Percentiles rank a stretch among this genome's conserved stretches.
Evolutionary conservation across 2,329 filamentous ascomycete genomes (phyloP).

Genomic region (Pezicula carpinea): DNA sequence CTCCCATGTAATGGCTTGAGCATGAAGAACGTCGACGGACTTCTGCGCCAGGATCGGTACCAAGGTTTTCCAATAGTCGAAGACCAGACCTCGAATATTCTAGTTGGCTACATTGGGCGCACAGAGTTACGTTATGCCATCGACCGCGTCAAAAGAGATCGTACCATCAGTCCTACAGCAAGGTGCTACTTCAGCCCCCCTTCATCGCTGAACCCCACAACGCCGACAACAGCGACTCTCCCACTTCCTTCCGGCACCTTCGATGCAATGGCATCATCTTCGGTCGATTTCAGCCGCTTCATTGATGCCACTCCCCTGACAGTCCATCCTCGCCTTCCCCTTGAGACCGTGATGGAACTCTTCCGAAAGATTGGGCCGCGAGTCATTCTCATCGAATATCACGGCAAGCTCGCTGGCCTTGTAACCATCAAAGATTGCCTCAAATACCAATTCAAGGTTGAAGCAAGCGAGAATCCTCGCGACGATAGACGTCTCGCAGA

Average conservation of each 20-base stretch:
- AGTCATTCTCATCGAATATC: slow-evolving; percentile 88
- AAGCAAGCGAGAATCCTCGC: slow-evolving; percentile 72
- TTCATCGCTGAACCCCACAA: slow-evolving; percentile 26
- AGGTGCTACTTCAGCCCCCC: slow-evolving; percentile 69
- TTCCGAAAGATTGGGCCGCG: slow-evolving; percentile 97
- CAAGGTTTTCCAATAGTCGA: slow-evolving; percentile 93
- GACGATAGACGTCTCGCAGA: slow-evolving; percentile 48
- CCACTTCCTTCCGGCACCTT: slow-evolving; percentile 45
- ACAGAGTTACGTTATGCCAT: slow-evolving; percentile 91
- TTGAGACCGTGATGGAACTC: slow-evolving; percentile 97
- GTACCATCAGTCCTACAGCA: slow-evolving; percentile 59
- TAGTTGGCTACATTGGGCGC: slow-evolving; percentile 88
- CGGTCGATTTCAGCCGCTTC: slow-evolving; percentile 79
- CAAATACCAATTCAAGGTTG: slow-evolving; percentile 95
- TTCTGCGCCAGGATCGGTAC: slow-evolving; percentile 74
- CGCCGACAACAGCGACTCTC: slow-evolving; percentile 15
- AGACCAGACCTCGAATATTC: slow-evolving; percentile 60
- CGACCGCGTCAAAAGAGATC: slow-evolving; percentile 68
- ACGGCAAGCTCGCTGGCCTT: slow-evolving; percentile 75
- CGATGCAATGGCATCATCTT: slow-evolving; percentile 52
- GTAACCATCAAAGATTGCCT: slow-evolving; percentile 97
- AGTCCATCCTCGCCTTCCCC: slow-evolving; percentile 82
- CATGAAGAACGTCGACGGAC: slow-evolving; percentile 69
- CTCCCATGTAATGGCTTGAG: slow-evolving; percentile 72
- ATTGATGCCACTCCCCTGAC: slow-evolving; percentile 86